A percentile compares a stretch with the other conserved stretches of the same genome.
These are phyloP conservation scores for Metschnikowia borealis DNA, from an alignment of 805 yeast species.

Conservation along the genomic window DNA sequence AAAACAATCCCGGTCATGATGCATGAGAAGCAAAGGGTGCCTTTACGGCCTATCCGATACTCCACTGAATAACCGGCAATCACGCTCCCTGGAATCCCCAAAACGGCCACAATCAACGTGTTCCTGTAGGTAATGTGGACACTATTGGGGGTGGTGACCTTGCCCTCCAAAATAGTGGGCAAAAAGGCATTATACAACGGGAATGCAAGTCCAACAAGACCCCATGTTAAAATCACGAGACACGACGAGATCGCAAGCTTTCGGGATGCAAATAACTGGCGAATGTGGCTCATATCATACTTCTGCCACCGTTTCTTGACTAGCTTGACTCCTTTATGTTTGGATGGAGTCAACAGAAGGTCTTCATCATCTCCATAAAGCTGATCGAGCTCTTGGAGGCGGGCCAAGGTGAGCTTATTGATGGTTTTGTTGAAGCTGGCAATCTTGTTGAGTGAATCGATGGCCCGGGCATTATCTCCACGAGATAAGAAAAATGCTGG, in stretches of 20 bases:
- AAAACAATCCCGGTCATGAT: slow-evolving; percentile 53
- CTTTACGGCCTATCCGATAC: slow-evolving; percentile 15
- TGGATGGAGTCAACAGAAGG: slow-evolving; percentile 1
- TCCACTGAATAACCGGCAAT: slow-evolving; percentile 15
- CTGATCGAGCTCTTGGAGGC: slow-evolving; percentile 43
- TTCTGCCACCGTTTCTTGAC: slow-evolving; percentile 12
- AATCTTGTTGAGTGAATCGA: slow-evolving; percentile 39
- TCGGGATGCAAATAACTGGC: slow-evolving; percentile 44
- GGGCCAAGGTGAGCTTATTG: slow-evolving; percentile 42
- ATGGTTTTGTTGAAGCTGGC: slow-evolving; percentile 44
- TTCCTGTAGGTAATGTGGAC: slow-evolving; percentile 26
- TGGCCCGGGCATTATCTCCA: slow-evolving; percentile 49
- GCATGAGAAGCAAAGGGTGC: slow-evolving; percentile 40
- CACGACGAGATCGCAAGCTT: slow-evolving; percentile 43
- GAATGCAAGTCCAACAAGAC: slow-evolving; percentile 32
- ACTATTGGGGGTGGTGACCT: slow-evolving; percentile 29
- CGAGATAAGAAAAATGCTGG: slow-evolving; percentile 52
- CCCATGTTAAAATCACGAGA: slow-evolving; percentile 47
- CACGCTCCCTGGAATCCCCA: slow-evolving; percentile 16
- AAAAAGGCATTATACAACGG: slow-evolving; percentile 18
- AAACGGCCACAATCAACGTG: slow-evolving; percentile 15
- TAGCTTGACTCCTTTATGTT: background rate
- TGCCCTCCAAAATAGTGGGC: slow-evolving; percentile 42
- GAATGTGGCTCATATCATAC: slow-evolving; percentile 35
- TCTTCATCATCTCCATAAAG: slow-evolving; percentile 7